phyloP scores from a whole-genome alignment of 1,284 basidiomycete genomes.

The Somion occarium region DNA sequence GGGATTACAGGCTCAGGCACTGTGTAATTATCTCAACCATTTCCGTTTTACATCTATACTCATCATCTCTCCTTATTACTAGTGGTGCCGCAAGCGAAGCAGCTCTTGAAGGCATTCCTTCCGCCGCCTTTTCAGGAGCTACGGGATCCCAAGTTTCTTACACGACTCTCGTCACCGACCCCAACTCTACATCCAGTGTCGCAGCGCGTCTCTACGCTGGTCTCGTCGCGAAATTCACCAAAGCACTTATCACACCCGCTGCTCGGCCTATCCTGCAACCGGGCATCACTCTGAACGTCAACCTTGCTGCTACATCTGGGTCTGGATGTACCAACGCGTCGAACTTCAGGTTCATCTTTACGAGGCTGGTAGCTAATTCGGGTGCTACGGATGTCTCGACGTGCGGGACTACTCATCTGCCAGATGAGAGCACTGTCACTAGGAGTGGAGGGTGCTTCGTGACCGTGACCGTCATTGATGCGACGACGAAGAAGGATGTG shows the following conservation, averaged over 20 bases:
- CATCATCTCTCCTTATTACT: conserved; percentile 9
- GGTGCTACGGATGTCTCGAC: conserved; percentile 35
- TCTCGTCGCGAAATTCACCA: conserved; percentile 37
- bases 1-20: conserved; percentile 35
- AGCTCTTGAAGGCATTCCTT: conserved; percentile 40
- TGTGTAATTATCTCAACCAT: conserved; percentile 29
- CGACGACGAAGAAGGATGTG: conserved; percentile 41
- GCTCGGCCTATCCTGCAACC: conserved; percentile 36
- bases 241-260: conserved; percentile 30
- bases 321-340: conserved; percentile 32
- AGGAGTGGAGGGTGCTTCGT: conserved; percentile 37
- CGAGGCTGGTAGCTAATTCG: conserved; percentile 32
- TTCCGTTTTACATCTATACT: conserved; percentile 17
- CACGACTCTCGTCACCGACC: conserved; percentile 36
- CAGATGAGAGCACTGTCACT: conserved; percentile 34
- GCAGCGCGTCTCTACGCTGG: conserved; percentile 38
- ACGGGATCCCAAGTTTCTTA: conserved; percentile 39
- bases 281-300: conserved; percentile 44
- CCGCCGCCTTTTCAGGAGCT: conserved; percentile 45
- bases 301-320: conserved; percentile 38
- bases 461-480: conserved; percentile 43
- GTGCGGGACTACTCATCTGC: conserved; percentile 38
- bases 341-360: conserved; percentile 42
- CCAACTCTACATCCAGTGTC: conserved; percentile 28
- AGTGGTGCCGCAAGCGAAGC: conserved; percentile 49